Percentiles rank a stretch among this genome's conserved stretches.
phyloP scores from a whole-genome alignment of 1,284 basidiomycete genomes.

The Ceratorhiza oryzae-sativae region DNA sequence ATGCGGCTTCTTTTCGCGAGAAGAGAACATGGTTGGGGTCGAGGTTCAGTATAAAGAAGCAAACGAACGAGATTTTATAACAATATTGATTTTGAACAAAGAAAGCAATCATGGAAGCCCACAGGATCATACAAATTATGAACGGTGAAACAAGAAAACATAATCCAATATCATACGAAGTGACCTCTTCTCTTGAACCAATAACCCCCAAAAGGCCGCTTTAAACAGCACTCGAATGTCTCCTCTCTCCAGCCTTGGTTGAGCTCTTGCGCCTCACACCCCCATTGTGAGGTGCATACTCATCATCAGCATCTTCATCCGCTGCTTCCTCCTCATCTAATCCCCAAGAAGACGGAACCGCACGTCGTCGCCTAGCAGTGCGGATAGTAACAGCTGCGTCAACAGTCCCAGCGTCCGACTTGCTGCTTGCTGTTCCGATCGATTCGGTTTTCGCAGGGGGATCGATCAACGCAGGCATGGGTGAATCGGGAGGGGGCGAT shows the following conservation, averaged over 20 bases:
- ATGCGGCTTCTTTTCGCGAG: too few species aligned
- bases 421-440: neutral
- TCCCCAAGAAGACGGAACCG: constrained; percentile 1
- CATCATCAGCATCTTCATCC: constrained; percentile 33
- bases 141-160: constrained; percentile 8
- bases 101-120: neutral
- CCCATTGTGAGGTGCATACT: constrained; percentile 13
- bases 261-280: constrained; percentile 19
- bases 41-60: too few species aligned
- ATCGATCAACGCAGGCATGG: constrained; percentile 8
- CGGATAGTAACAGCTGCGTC: constrained; percentile 21
- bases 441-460: neutral
- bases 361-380: constrained; percentile 21
- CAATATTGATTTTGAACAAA: neutral
- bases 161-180: neutral
- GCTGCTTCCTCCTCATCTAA: neutral
- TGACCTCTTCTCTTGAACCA: neutral
- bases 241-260: constrained; percentile 8
- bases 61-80: too few species aligned
- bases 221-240: constrained; percentile 34
- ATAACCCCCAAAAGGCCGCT: neutral
- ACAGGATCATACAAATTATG: constrained; percentile 23
- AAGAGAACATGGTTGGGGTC: too few species aligned
- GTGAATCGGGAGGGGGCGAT: constrained; percentile 23
- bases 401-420: neutral